phyloP scores from a whole-genome alignment of 2,329 filamentous ascomycete genomes.

The Exophiala dermatitidis region DNA sequence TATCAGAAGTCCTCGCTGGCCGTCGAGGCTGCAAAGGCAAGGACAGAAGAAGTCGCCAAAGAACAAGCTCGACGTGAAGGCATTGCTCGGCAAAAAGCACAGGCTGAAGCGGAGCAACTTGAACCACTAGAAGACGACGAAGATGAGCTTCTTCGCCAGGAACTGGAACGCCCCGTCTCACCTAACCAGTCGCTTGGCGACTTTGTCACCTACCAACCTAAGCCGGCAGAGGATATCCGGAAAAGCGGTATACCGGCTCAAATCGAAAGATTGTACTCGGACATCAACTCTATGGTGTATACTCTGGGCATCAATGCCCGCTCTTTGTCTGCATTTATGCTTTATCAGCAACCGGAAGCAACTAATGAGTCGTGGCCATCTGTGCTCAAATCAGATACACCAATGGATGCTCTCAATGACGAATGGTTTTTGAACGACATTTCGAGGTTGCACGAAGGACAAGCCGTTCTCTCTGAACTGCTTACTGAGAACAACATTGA shows the following conservation, averaged over 20 bases:
- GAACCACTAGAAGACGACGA: slow-evolving; percentile 42
- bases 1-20: slow-evolving; percentile 28
- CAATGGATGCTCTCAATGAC: slow-evolving; percentile 61
- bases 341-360: slow-evolving; percentile 42
- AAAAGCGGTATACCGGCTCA: slow-evolving; percentile 45
- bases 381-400: slow-evolving; percentile 43
- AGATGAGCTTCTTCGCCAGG: slow-evolving; percentile 41
- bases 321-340: slow-evolving; percentile 51
- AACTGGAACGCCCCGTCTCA: slow-evolving; percentile 39
- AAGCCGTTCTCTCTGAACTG: slow-evolving; percentile 58
- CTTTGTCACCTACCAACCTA: slow-evolving; percentile 45
- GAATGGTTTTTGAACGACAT: slow-evolving; percentile 73
- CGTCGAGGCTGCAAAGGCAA: slow-evolving; percentile 18
- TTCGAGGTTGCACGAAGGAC: slow-evolving; percentile 56
- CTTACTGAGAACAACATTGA: slow-evolving; percentile 63
- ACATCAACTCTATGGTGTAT: slow-evolving; percentile 75
- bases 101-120: slow-evolving; percentile 31
- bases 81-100: slow-evolving; percentile 13
- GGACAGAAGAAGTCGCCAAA: slow-evolving; percentile 22
- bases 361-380: slow-evolving; percentile 44
- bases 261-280: slow-evolving; percentile 44
- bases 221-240: slow-evolving; percentile 35
- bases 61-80: slow-evolving; percentile 24
- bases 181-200: slow-evolving; percentile 41
- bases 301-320: slow-evolving; percentile 81